Evolutionary conservation across 257 asterid genomes (phyloP).

Genomic region (Galeopsis tetrahit): DNA sequence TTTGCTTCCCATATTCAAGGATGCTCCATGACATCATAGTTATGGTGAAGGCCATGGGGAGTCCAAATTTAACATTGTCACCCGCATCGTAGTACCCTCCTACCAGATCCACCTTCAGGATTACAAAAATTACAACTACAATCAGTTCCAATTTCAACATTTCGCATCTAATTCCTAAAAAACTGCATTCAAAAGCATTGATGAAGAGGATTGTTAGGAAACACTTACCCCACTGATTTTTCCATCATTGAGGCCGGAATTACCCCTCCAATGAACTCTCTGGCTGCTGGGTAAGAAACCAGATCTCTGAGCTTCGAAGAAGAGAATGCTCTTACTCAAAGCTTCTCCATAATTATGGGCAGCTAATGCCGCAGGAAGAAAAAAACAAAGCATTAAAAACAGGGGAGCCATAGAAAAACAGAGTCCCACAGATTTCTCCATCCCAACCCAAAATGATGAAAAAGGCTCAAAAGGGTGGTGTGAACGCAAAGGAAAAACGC

Average conservation of each 20-base stretch:
- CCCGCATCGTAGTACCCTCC: conserved; percentile 99
- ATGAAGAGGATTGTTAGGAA: background rate
- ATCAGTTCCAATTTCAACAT: conserved; percentile 11
- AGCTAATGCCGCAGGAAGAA: conserved; percentile 62
- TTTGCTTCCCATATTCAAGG: conserved; percentile 79
- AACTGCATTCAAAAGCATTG: background rate
- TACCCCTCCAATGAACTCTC: conserved; percentile 86
- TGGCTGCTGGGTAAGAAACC: conserved; percentile 82
- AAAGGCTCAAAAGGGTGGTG: conserved; percentile 12
- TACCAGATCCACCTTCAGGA: conserved; percentile 84
- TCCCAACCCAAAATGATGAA: conserved; percentile 38
- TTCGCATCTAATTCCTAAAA: background rate
- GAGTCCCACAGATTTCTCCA: conserved; percentile 55
- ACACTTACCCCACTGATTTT: conserved; percentile 72
- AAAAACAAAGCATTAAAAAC: conserved; percentile 48
- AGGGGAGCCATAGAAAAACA: conserved; percentile 58
- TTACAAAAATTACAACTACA: background rate
- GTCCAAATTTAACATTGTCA: conserved; percentile 93
- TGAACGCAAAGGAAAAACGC: background rate
- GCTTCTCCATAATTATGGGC: conserved; percentile 88
- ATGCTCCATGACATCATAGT: conserved; percentile 98
- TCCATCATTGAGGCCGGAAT: conserved; percentile 95
- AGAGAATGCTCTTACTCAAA: conserved; percentile 76
- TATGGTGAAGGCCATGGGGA: conserved; percentile 95
- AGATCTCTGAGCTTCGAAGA: conserved; percentile 98